Conservation (phyloP, 192 early-diverging fungal species). For the Mortierella claussenii region DNA sequence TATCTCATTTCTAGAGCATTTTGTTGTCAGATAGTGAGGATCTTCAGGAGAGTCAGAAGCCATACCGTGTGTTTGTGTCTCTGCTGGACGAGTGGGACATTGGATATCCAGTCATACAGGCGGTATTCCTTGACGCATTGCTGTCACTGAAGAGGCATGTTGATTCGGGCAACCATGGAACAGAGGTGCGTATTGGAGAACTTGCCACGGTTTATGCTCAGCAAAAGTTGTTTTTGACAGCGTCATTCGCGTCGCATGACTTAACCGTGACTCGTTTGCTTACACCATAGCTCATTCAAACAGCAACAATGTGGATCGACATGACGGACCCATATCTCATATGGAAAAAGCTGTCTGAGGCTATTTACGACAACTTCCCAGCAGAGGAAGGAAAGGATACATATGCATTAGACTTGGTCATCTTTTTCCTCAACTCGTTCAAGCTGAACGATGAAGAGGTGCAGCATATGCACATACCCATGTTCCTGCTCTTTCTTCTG, state of each 20-base stretch:
- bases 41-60: constrained; percentile 63
- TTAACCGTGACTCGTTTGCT: not conserved
- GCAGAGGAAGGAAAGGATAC: constrained; percentile 37
- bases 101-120: constrained; percentile 77
- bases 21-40: constrained; percentile 48
- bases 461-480: constrained; percentile 82
- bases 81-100: constrained; percentile 88
- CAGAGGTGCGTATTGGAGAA: too few species aligned
- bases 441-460: constrained; percentile 87
- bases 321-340: constrained; percentile 89
- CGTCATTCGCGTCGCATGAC: not conserved
- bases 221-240: not conserved
- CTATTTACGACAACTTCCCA: constrained; percentile 60
- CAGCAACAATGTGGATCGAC: constrained; percentile 90
- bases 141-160: constrained; percentile 69
- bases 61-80: constrained; percentile 86
- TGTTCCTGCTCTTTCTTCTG: constrained; percentile 72
- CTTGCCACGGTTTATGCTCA: too few species aligned
- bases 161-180: constrained; percentile 48
- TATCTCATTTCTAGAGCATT: constrained; percentile 26
- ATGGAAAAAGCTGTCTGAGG: constrained; percentile 76
- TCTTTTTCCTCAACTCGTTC: constrained; percentile 79
- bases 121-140: constrained; percentile 78
- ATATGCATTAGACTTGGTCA: constrained; percentile 66
- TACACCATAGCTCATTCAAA: constrained; percentile 70